These are phyloP conservation scores for Pleurotus giganteus DNA, from an alignment of 768 basidiomycete genomes.

Conservation along the genomic window DNA sequence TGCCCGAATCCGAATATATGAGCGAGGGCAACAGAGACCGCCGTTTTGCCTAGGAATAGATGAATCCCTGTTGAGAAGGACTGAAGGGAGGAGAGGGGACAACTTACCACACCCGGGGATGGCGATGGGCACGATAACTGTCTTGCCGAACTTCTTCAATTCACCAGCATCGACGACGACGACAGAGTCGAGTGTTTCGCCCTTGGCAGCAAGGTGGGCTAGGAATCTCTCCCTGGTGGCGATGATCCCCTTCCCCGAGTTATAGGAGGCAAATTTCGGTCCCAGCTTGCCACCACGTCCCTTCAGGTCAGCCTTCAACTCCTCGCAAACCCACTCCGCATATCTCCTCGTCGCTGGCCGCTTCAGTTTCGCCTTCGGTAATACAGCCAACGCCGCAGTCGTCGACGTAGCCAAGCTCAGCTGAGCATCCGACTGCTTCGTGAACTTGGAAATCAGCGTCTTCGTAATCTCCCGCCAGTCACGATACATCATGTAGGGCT, in stretches of 20 bases:
- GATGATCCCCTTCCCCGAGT: slow-evolving; percentile 82
- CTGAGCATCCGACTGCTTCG: not conserved
- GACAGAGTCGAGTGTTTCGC: slow-evolving; percentile 33
- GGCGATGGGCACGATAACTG: slow-evolving; percentile 84
- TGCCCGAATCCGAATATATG: slow-evolving; percentile 87
- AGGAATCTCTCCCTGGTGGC: slow-evolving; percentile 78
- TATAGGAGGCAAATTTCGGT: slow-evolving; percentile 57
- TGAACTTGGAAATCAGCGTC: slow-evolving; percentile 43
- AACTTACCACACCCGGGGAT: slow-evolving; percentile 89
- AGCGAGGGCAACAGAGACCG: slow-evolving; percentile 73
- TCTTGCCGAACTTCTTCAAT: slow-evolving; percentile 54
- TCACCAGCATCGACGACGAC: slow-evolving; percentile 11
- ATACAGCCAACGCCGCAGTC: slow-evolving; percentile 26
- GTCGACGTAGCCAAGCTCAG: slow-evolving; percentile 27
- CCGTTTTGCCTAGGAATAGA: slow-evolving; percentile 73
- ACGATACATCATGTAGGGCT: slow-evolving; percentile 98
- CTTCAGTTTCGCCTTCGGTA: slow-evolving; percentile 68
- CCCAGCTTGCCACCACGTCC: slow-evolving; percentile 36
- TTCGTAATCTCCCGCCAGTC: slow-evolving; percentile 97
- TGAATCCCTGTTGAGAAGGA: slow-evolving; percentile 16
- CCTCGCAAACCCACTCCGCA: slow-evolving; percentile 76
- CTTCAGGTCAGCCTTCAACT: slow-evolving; percentile 49
- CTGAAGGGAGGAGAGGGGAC: not conserved
- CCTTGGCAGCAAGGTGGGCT: slow-evolving; percentile 52
- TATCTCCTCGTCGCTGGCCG: slow-evolving; percentile 79